Evolutionary conservation across 106 monocot species (phyloP).

Genomic region (Hemerocallis citrina): DNA sequence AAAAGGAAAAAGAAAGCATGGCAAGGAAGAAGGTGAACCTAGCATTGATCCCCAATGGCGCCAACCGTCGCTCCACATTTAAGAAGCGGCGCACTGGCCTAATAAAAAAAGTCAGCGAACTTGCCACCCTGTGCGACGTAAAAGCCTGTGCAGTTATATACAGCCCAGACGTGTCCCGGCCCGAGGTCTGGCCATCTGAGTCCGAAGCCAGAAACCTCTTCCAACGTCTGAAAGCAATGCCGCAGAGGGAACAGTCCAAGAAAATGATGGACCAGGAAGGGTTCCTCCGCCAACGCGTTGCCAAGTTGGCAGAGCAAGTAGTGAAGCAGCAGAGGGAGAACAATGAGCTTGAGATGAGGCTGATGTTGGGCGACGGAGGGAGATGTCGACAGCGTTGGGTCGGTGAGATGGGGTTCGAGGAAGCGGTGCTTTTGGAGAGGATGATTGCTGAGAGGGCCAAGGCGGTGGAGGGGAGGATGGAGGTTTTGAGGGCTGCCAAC

Average conservation of each 20-base stretch:
- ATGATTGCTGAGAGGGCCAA: slow-evolving; percentile 6
- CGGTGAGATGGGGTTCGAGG: background rate
- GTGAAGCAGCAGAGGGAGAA: slow-evolving; percentile 6
- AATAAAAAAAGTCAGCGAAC: background rate
- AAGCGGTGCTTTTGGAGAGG: background rate
- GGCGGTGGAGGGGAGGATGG: slow-evolving; percentile 10
- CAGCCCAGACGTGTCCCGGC: background rate
- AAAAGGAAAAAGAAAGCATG: background rate
- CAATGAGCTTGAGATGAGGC: slow-evolving; percentile 1
- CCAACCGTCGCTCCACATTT: background rate
- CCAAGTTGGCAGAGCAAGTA: slow-evolving; percentile 6
- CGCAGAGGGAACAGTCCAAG: slow-evolving; percentile 24
- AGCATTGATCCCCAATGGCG: background rate
- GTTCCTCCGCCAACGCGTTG: slow-evolving; percentile 2
- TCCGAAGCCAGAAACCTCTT: slow-evolving; percentile 1
- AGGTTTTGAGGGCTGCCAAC: background rate
- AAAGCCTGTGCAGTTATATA: background rate
- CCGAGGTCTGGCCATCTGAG: slow-evolving; percentile 10
- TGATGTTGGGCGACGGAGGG: background rate
- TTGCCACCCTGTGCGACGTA: slow-evolving; percentile 4
- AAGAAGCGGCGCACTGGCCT: background rate
- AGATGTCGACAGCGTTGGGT: background rate
- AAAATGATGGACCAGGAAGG: too few relatives aligned
- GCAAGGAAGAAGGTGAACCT: slow-evolving; percentile 3
- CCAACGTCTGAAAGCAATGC: background rate